Base-by-base conservation (phyloP, 73 alveolate genomes). In the Paramecium caudatum region DNA sequence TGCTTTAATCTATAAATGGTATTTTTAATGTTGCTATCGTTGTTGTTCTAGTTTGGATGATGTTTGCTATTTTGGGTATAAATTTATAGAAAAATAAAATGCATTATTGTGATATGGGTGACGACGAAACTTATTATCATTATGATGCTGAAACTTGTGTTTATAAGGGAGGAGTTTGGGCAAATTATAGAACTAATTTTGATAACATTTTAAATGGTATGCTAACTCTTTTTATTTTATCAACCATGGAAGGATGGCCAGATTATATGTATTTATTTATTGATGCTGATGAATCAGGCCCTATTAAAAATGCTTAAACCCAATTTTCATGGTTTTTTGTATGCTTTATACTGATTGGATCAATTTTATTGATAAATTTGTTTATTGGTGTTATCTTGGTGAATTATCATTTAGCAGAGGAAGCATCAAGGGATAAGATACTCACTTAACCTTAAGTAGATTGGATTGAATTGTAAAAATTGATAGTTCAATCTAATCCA, bases 171-270 rank as follows among this genome's bases (percentile, higher is more conserved):
- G 95, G 96, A 45, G 90, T 91, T 36, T 97, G 98, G 97, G 85
- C 45, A 49, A 85, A 92, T 47, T 61, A 85, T 61, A 90, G 82
- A 46, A 68, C 82, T 55, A 96, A 97, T 82, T 97, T 93, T 91
- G 99, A 98, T 82, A 95, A 94, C 88, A 98, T 98, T 7, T 96
- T 94, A 8, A 74, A 92, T 32, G 98, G 99, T 4, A 91, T 98
- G 95, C 50, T 97, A 6, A 95, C 99, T 25, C 91, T 98, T 23
- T 97, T 97, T 91, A 96, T 96, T 6, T 90, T 97, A 68, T 78
- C 98, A 32, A 91, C 98, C 41, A 94, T 94, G 41, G 99, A 98
- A 92, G 98, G 96, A 16, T 98, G 99, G 99, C 99, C 99, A 45
- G 96, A 93, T 36, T 68, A 91, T 13, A 96, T 96, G 98, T 88